These are phyloP conservation scores for Asterochloris sp. DNA, from an alignment of 139 green algal genomes.

Conservation along the genomic window DNA sequence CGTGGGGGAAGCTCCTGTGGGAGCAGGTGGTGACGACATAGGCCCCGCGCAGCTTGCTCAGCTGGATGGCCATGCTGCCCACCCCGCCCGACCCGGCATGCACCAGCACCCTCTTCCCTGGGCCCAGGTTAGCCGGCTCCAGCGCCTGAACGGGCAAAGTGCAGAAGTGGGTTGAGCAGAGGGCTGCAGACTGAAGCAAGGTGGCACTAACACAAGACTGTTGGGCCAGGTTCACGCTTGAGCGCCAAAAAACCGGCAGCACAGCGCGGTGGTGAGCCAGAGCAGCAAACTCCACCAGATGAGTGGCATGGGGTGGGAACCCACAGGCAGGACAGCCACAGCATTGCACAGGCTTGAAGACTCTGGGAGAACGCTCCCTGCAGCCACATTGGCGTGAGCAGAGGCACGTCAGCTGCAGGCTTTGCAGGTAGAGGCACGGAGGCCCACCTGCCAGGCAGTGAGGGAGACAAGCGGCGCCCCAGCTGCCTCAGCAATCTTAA, in stretches of 20 bases:
- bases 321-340: background rate
- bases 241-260: background rate
- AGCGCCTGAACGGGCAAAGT: background rate
- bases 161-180: background rate
- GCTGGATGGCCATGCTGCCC: conserved; percentile 4
- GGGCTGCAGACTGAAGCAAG: background rate
- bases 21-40: conserved; percentile 8
- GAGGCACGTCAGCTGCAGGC: background rate
- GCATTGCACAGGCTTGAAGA: background rate
- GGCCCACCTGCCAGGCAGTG: conserved; percentile 5
- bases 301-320: background rate
- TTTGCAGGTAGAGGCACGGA: background rate
- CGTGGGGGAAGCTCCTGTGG: background rate
- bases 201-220: background rate
- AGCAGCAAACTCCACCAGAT: background rate
- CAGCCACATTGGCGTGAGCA: background rate
- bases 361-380: background rate
- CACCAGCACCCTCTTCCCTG: conserved; percentile 2
- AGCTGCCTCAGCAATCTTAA: conserved; percentile 2
- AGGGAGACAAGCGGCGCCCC: background rate
- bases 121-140: background rate
- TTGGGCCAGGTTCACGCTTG: background rate
- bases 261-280: background rate
- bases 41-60: conserved; percentile 1
- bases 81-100: conserved; percentile 7